These are phyloP conservation scores for Zygotorulaspora florentina DNA, from an alignment of 805 yeast species.

Conservation along the genomic window DNA sequence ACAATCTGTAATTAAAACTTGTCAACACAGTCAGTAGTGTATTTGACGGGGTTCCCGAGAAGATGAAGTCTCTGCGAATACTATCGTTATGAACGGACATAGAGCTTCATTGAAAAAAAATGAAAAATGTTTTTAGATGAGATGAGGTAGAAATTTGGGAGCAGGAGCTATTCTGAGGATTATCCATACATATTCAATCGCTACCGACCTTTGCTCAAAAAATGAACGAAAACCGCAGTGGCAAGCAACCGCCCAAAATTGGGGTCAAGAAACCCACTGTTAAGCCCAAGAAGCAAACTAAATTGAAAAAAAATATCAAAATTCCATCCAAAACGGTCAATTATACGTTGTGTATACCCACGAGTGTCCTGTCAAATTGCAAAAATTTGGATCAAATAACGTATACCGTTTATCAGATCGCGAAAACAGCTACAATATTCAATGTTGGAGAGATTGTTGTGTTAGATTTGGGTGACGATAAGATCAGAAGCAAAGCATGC, in stretches of 20 bases:
- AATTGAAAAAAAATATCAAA: conserved; percentile 19
- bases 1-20: too few species aligned
- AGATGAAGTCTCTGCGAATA: not conserved
- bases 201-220: not conserved
- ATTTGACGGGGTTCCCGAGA: too few species aligned
- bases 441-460: conserved; percentile 72
- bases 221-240: not conserved
- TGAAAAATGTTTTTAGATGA: not conserved
- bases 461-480: conserved; percentile 46
- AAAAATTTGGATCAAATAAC: conserved; percentile 70
- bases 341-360: conserved; percentile 68
- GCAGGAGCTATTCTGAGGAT: too few species aligned
- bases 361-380: conserved; percentile 59
- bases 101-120: not conserved
- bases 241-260: not conserved
- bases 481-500: conserved; percentile 14
- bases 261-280: not conserved
- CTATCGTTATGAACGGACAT: not conserved
- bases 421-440: conserved; percentile 66
- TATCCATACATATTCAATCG: not conserved
- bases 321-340: conserved; percentile 26
- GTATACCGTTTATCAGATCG: conserved; percentile 68
- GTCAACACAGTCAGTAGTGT: too few species aligned
- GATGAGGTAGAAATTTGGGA: not conserved
- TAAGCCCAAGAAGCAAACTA: conserved; percentile 4